Base-by-base conservation (phyloP, 2,329 filamentous ascomycete species). In the Emergomyces pasteurianus region DNA sequence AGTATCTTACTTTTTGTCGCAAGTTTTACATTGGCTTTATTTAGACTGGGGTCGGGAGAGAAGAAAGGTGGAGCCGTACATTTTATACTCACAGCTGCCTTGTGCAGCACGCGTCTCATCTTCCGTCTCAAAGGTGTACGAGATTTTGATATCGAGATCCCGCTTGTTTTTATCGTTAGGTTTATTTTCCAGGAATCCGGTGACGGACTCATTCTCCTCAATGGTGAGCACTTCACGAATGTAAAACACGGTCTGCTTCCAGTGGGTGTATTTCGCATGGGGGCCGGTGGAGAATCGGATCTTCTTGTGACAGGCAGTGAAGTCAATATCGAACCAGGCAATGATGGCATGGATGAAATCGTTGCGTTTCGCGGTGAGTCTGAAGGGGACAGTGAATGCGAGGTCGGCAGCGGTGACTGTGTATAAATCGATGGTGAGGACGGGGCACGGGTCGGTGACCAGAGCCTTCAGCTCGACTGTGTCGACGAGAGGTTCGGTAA, bases 161-260 rank as follows among this genome's bases (percentile, higher is more conserved):
- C 94, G 87, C 74, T 88, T 86, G 81, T 99, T 97, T 83, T 94
- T 92, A 65, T 88, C 82, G 74, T 96, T 99, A 59, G 94, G 94
- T 77, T 86, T 88, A 79, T 92, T 95, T 65, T 85, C 81, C 47
- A 99, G 79, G 38, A 81, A 79, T 70, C 90, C 89, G 63, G 79
- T 77, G 63, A 99, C 81, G 70, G 84, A 81, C 80, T 99, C 94
- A 61, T 88, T 90, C 71, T 90, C 83, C 75, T 95, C 87, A 43
- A 96, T 91, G 21, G 92, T 97, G 65, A 99, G 80, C 40, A 96
- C 89, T 68, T 99, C 92, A 71, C 89, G 85, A 65, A 99, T 82
- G 79, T 99, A 99, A 80, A 99, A 97, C 64, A 99, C 94, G 14
- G 94, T 99, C 81, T 99, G 94, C 81, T 99, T 99, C 94, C 94